Evolutionary conservation across 129 eudicot species (phyloP).

Genomic region (Escallonia herrerae): DNA sequence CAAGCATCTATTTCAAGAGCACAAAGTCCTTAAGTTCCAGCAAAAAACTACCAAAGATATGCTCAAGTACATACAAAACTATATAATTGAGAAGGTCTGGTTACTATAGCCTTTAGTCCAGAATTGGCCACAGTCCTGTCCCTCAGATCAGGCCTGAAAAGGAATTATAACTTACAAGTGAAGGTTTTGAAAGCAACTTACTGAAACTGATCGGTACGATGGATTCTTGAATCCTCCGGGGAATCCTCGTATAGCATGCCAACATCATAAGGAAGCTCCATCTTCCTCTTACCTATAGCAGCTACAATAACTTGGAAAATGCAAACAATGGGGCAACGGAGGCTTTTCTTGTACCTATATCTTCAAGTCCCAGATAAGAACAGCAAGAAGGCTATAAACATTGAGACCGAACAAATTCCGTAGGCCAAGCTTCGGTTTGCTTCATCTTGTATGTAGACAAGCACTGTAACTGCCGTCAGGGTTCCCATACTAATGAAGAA

Average conservation of each 20-base stretch:
- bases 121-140: too few species aligned
- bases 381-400: slow-evolving; percentile 57
- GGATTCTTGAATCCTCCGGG: slow-evolving; percentile 55
- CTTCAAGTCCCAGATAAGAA: slow-evolving; percentile 57
- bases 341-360: slow-evolving; percentile 74
- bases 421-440: slow-evolving; percentile 84
- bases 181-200: not conserved
- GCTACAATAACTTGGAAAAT: slow-evolving; percentile 72
- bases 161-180: too few species aligned
- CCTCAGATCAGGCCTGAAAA: too few species aligned
- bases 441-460: slow-evolving; percentile 85
- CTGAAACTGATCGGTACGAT: slow-evolving; percentile 77
- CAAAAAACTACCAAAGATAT: too few species aligned
- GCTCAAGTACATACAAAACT: too few species aligned
- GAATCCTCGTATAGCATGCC: slow-evolving; percentile 56
- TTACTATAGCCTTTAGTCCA: too few species aligned
- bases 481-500: slow-evolving; percentile 90
- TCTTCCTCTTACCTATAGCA: slow-evolving; percentile 48
- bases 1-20: slow-evolving; percentile 39
- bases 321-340: slow-evolving; percentile 75
- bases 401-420: slow-evolving; percentile 81
- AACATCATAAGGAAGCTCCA: slow-evolving; percentile 56
- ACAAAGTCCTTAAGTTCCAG: too few species aligned
- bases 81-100: too few species aligned
- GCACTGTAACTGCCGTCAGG: slow-evolving; percentile 73